A percentile compares a stretch with the other conserved stretches of the same genome.
These are phyloP conservation scores for Barnettozyma pratensis DNA, from an alignment of 805 yeast species.

Conservation along the genomic window DNA sequence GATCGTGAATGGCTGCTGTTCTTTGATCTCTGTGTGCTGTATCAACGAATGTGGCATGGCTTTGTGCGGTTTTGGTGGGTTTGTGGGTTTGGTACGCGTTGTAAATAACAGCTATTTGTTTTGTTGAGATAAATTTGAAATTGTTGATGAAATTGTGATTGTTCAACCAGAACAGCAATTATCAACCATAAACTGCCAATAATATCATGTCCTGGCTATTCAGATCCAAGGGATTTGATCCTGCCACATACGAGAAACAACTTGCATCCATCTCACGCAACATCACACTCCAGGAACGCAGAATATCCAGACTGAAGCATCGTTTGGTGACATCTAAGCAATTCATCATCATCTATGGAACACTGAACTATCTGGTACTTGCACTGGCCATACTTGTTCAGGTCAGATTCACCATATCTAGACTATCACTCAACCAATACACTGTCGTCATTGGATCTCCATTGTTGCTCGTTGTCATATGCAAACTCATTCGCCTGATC, in stretches of 20 bases:
- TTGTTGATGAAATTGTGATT: no score
- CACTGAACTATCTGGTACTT: slow-evolving; percentile 5
- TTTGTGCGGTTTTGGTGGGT: background rate
- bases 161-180: background rate
- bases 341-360: slow-evolving; percentile 10
- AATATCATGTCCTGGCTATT: slow-evolving; percentile 20
- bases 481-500: slow-evolving; percentile 1
- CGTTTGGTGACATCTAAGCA: slow-evolving; percentile 5
- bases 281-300: slow-evolving; percentile 28
- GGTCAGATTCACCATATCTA: background rate
- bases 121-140: no score
- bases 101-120: background rate
- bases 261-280: slow-evolving; percentile 33
- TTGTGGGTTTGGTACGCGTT: background rate
- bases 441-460: slow-evolving; percentile 2
- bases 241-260: slow-evolving; percentile 39
- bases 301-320: slow-evolving; percentile 15
- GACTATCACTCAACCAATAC: slow-evolving; percentile 1
- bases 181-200: background rate
- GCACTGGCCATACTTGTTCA: background rate
- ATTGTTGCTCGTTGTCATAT: background rate
- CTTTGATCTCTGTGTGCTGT: background rate
- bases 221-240: slow-evolving; percentile 33
- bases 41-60: background rate
- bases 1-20: slow-evolving; percentile 15